These are phyloP conservation scores for Plantago coronopus DNA, from an alignment of 305 asterid species.

Conservation along the genomic window DNA sequence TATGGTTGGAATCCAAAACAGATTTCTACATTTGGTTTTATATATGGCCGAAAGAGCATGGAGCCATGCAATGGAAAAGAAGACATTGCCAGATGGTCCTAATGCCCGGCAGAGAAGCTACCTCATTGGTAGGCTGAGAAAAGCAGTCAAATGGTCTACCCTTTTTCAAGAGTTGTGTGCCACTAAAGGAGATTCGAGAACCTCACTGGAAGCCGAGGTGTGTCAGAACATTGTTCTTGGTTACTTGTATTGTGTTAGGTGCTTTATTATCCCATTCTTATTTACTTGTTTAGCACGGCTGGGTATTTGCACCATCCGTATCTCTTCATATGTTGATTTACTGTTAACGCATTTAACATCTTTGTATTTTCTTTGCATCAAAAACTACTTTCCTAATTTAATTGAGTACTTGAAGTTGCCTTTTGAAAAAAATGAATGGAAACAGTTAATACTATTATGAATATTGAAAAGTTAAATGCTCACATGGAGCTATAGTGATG, in stretches of 20 bases:
- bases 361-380: background rate
- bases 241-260: conserved; percentile 9
- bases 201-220: conserved; percentile 98
- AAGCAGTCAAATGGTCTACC: conserved; percentile 90
- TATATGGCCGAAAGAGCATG: conserved; percentile 96
- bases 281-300: background rate
- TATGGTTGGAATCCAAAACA: conserved; percentile 27
- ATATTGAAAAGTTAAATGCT: no score
- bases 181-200: conserved; percentile 82
- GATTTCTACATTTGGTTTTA: conserved; percentile 87
- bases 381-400: background rate
- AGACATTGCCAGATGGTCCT: conserved; percentile 89
- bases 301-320: background rate
- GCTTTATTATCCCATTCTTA: background rate
- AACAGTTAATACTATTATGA: background rate
- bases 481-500: no score
- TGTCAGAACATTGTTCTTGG: conserved; percentile 15
- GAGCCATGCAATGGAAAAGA: conserved; percentile 99
- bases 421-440: background rate
- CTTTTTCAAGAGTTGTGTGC: conserved; percentile 76
- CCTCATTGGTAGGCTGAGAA: conserved; percentile 89
- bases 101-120: conserved; percentile 86
- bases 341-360: conserved; percentile 4
- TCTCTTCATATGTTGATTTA: background rate
- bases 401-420: background rate